Conservation (phyloP, 768 basidiomycete genomes). For the Dictyophora rubrovolvata region DNA sequence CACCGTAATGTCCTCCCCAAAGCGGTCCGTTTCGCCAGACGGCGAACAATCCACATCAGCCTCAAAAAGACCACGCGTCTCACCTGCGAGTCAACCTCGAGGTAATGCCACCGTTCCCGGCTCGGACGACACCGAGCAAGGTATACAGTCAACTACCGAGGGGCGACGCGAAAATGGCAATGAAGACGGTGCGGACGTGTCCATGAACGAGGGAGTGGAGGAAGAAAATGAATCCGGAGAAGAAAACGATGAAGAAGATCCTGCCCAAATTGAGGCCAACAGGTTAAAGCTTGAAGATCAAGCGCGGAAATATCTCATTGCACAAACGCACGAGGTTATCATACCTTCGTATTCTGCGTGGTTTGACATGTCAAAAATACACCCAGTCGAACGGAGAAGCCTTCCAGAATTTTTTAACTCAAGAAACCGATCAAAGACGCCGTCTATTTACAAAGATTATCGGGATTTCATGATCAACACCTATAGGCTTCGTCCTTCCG, state of each 20-base stretch:
- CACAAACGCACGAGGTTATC: slow-evolving; percentile 94
- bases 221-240: slow-evolving; percentile 72
- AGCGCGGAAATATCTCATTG: slow-evolving; percentile 88
- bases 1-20: slow-evolving; percentile 8
- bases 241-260: slow-evolving; percentile 79
- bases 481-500: slow-evolving; percentile 83
- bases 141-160: not conserved
- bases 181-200: slow-evolving; percentile 56
- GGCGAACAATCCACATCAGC: not conserved
- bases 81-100: slow-evolving; percentile 1
- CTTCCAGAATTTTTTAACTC: slow-evolving; percentile 98
- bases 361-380: slow-evolving; percentile 94
- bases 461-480: slow-evolving; percentile 99
- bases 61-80: slow-evolving; percentile 5
- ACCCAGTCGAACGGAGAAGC: slow-evolving; percentile 83
- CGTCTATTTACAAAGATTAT: slow-evolving; percentile 97
- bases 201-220: slow-evolving; percentile 57
- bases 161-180: slow-evolving; percentile 32
- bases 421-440: slow-evolving; percentile 89
- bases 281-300: slow-evolving; percentile 73
- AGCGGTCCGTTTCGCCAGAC: slow-evolving; percentile 8
- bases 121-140: slow-evolving; percentile 1
- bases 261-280: slow-evolving; percentile 72
- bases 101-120: not conserved
- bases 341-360: slow-evolving; percentile 96